These are phyloP conservation scores for Paecilomyces fulvus DNA, from an alignment of 2,329 filamentous ascomycete genomes.

Conservation along the genomic window DNA sequence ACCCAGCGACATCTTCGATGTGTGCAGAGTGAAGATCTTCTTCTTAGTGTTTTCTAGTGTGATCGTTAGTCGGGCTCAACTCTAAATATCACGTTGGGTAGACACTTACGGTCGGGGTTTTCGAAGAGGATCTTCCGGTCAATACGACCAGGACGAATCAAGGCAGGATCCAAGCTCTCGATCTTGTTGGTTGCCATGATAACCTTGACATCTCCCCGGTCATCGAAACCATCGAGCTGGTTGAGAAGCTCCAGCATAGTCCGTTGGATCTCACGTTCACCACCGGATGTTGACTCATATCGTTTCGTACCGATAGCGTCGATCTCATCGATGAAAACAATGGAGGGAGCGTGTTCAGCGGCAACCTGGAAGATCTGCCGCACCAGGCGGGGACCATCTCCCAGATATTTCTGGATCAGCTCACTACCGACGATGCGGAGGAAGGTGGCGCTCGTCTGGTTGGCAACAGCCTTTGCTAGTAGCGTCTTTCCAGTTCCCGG, in stretches of 20 bases:
- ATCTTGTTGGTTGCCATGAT: slow-evolving; percentile 99
- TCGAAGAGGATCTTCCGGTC: slow-evolving; percentile 90
- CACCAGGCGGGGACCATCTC: slow-evolving; percentile 88
- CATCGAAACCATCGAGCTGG: slow-evolving; percentile 97
- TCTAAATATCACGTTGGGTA: not conserved
- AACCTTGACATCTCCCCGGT: slow-evolving; percentile 97
- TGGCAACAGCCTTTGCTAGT: slow-evolving; percentile 92
- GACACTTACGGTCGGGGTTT: slow-evolving; percentile 56
- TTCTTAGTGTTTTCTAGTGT: slow-evolving; percentile 69
- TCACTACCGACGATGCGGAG: slow-evolving; percentile 94
- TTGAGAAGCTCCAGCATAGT: slow-evolving; percentile 98
- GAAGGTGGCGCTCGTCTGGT: slow-evolving; percentile 98
- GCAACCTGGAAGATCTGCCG: slow-evolving; percentile 87
- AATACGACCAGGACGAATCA: slow-evolving; percentile 95
- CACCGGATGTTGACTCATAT: slow-evolving; percentile 94
- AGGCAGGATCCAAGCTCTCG: slow-evolving; percentile 87
- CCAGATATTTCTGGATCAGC: slow-evolving; percentile 96
- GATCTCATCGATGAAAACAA: slow-evolving; percentile 99
- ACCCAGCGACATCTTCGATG: slow-evolving; percentile 94
- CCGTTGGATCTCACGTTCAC: slow-evolving; percentile 93
- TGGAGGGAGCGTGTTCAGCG: slow-evolving; percentile 90
- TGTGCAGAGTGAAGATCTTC: slow-evolving; percentile 98
- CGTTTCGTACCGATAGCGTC: slow-evolving; percentile 98
- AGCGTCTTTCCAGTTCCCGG: slow-evolving; percentile 96
- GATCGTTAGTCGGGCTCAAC: slow-evolving; percentile 13